Conservation (phyloP, 495 filamentous ascomycete genomes). For the Xylaria bambusicola region DNA sequence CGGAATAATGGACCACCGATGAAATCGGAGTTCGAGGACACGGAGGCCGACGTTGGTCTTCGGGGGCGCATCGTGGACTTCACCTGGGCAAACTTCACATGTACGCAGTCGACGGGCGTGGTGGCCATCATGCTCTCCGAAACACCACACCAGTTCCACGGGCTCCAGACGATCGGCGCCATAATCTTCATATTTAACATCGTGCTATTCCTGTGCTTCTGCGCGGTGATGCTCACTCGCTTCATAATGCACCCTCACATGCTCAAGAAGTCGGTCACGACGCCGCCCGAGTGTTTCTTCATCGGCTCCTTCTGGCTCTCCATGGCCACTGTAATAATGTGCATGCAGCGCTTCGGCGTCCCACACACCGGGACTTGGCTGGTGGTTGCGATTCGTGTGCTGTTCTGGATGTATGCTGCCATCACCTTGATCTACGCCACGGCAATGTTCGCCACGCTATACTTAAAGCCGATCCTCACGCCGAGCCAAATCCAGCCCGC, state of each 20-base stretch:
- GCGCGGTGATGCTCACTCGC: constrained; percentile 44
- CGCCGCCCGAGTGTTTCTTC: constrained; percentile 45
- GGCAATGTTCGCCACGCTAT: no score
- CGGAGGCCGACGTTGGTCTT: not conserved
- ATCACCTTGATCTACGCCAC: constrained; percentile 4
- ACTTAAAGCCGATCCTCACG: not conserved
- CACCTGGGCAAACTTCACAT: constrained; percentile 59
- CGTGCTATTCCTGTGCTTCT: constrained; percentile 49
- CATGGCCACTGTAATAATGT: constrained; percentile 53
- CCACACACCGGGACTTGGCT: constrained; percentile 37
- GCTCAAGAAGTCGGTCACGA: constrained; percentile 48
- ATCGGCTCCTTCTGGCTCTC: constrained; percentile 48
- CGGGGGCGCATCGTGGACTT: constrained; percentile 53
- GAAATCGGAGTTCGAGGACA: no score
- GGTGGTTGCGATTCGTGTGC: constrained; percentile 31
- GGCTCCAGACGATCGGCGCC: constrained; percentile 51
- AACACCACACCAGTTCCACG: constrained; percentile 52
- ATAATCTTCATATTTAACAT: constrained; percentile 57
- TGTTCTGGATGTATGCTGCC: constrained; percentile 44
- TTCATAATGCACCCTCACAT: constrained; percentile 50
- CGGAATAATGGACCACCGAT: no score
- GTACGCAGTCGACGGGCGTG: constrained; percentile 58
- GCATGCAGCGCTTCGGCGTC: constrained; percentile 14
- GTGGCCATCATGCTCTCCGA: constrained; percentile 54
- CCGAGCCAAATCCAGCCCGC: constrained; percentile 2